Evolutionary conservation across 116 monocot species (phyloP), one percentile per base, ranked within the genome.

Genomic region (Cymodocea nodosa): DNA sequence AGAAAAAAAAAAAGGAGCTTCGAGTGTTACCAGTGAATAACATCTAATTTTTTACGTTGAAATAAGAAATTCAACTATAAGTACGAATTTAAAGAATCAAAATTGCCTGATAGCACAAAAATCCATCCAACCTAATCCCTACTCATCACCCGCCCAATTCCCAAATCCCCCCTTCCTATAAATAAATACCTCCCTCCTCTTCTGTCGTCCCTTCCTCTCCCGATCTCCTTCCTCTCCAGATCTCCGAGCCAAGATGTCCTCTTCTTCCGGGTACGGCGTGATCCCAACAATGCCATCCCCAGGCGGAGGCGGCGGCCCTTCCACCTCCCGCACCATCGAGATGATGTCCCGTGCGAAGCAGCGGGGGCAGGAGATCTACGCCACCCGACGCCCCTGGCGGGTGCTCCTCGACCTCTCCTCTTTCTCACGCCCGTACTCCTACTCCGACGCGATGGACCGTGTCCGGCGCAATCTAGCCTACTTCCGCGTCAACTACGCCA

Each of bases 401-500:
- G 77, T 73, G 67, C 37, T 76, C 39, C 4, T 55, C 30, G 59
- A 77, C 50, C 19, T 54, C 15, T 50, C 60, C 35, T 65, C 79
- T 68, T 79, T 89, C 59, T 57, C 73, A 59, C 64, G 71, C 16
- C 88, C 88, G 35, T 62, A 69, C 52, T 37, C 51, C 67, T 72
- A 76, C 71, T 35, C 56, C 40, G 78, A 82, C 11, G 73, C 78
- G 34, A 36, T 70, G 44, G 25, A 58, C 34, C 75, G 85, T 14
- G 48, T 73, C 56, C 80, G 82, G 6, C 73, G 85, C 50, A 89
- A 89, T 76, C 48, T 78, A 40, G 16, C 30, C 69, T 78, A 89
- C 74, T 89, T 85, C 69, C 77, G 77, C 61, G 73, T 66, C 62
- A 89, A 89, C 67, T 89, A 89, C 69, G 68, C 76, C 30, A 30